Evolutionary conservation across 345 rosid genomes (phyloP).

Genomic region (Zanthoxylum bungeanum): DNA sequence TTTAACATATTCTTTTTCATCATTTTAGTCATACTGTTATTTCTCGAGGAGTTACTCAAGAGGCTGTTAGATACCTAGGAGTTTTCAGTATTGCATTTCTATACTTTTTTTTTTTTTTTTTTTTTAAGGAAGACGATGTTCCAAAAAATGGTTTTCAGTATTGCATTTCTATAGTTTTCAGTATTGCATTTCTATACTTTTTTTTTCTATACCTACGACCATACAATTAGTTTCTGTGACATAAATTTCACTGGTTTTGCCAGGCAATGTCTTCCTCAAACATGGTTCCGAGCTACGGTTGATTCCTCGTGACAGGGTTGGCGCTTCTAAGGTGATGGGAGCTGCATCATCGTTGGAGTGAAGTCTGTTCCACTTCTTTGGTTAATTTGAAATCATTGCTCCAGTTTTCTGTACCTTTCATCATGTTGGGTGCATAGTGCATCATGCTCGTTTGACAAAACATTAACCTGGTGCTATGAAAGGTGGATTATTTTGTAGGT

Average conservation of each 20-base stretch:
- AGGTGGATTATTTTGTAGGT: not conserved
- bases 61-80: not conserved
- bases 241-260: constrained; percentile 6
- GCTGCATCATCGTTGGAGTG: constrained; percentile 1
- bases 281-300: constrained; percentile 95
- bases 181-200: not conserved
- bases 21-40: not conserved
- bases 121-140: not conserved
- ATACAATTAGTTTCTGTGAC: not conserved
- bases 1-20: not conserved
- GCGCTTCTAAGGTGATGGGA: constrained; percentile 36
- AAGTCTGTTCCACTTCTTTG: not conserved
- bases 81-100: not conserved
- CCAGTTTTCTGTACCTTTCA: not conserved
- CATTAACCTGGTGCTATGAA: not conserved
- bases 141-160: too few relatives aligned
- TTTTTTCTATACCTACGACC: too few relatives aligned
- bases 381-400: not conserved
- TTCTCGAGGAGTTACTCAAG: not conserved
- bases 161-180: too few relatives aligned
- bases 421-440: constrained; percentile 1
- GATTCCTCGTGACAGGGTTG: constrained; percentile 96
- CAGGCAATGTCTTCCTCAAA: constrained; percentile 95
- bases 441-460: not conserved
- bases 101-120: not conserved